Conservation (phyloP, 345 rosid species). For the Camelina neglecta region DNA sequence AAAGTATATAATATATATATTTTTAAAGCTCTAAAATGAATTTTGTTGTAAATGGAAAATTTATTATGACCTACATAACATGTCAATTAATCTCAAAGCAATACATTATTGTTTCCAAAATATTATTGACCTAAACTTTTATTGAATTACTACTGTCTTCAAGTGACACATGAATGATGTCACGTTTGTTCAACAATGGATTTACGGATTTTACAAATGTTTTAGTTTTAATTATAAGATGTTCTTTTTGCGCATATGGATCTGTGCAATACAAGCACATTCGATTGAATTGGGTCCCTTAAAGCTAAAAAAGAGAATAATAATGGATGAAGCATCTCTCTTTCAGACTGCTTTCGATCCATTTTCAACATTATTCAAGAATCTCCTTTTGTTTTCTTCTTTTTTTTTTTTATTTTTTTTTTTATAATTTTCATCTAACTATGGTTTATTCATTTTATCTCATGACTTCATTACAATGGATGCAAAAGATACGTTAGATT, state of each 20-base stretch:
- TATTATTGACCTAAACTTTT: background rate
- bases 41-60: no score
- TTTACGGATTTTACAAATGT: background rate
- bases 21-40: no score
- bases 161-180: slow-evolving; percentile 46
- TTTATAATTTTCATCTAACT: slow-evolving; percentile 26
- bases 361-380: slow-evolving; percentile 69
- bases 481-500: slow-evolving; percentile 1
- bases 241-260: slow-evolving; percentile 39
- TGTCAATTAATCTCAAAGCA: background rate
- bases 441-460: slow-evolving; percentile 12
- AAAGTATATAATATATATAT: no score
- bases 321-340: slow-evolving; percentile 66
- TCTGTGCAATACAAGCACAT: slow-evolving; percentile 47
- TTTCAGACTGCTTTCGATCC: slow-evolving; percentile 50
- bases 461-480: slow-evolving; percentile 8
- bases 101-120: background rate
- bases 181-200: slow-evolving; percentile 35
- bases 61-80: no score
- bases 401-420: slow-evolving; percentile 19
- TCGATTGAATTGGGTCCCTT: slow-evolving; percentile 51
- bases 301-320: slow-evolving; percentile 54
- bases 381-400: slow-evolving; percentile 62
- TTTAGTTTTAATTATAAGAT: background rate
- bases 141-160: slow-evolving; percentile 1